Conservation (phyloP, 1,284 basidiomycete genomes). For the Agaricales sp. region DNA sequence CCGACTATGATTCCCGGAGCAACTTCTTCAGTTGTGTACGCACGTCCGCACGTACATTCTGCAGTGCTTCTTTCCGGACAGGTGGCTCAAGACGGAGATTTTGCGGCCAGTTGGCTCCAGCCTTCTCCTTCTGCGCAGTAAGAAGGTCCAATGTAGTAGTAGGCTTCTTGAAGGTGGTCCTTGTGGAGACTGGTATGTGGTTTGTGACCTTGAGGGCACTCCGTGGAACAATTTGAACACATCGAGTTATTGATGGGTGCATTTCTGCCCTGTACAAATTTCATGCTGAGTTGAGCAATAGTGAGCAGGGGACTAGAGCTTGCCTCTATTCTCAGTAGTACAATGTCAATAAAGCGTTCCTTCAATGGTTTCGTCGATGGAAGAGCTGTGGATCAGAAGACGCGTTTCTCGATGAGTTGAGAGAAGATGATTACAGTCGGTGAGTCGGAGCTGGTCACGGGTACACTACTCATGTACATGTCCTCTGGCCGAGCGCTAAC, state of each 20-base stretch:
- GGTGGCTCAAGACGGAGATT: background rate
- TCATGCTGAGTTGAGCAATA: too few relatives aligned
- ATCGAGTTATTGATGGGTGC: background rate
- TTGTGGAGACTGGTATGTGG: background rate
- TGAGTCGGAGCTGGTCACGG: too few relatives aligned
- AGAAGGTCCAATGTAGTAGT: background rate
- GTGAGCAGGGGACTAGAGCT: too few relatives aligned
- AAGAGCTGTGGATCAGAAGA: too few relatives aligned
- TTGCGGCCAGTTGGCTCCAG: background rate
- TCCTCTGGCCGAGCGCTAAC: too few relatives aligned
- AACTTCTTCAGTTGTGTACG: background rate
- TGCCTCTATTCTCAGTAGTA: too few relatives aligned
- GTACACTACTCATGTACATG: too few relatives aligned
- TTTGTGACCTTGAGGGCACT: background rate
- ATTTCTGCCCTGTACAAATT: background rate
- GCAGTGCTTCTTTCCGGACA: background rate
- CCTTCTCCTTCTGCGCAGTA: background rate
- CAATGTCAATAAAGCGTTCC: too few relatives aligned
- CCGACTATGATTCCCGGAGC: background rate
- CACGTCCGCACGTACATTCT: background rate
- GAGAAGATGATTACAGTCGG: too few relatives aligned
- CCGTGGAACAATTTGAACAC: background rate
- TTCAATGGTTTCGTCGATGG: too few relatives aligned
- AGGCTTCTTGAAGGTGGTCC: background rate
- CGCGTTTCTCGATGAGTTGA: too few relatives aligned